phyloP scores from a whole-genome alignment of 1,284 basidiomycete species.

The Lentinula novae-zelandiae region DNA sequence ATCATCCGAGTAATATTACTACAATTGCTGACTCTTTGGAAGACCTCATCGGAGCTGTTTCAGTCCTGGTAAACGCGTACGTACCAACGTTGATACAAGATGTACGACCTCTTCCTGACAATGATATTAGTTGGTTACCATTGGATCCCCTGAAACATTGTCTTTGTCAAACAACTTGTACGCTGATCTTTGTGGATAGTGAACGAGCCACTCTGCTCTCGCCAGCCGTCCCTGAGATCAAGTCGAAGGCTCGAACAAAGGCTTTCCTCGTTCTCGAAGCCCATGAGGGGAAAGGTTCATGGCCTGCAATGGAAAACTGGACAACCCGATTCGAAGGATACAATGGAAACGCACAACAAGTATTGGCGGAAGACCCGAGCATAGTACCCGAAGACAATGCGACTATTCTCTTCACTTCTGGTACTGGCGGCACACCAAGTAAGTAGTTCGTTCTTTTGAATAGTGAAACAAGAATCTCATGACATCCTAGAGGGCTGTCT shows the following conservation, averaged over 20 bases:
- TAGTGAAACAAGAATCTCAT: neutral
- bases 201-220: constrained; percentile 47
- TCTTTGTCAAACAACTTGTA: constrained; percentile 49
- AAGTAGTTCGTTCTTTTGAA: constrained; percentile 27
- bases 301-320: constrained; percentile 33
- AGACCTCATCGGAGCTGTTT: constrained; percentile 53
- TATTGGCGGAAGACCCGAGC: constrained; percentile 23
- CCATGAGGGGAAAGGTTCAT: constrained; percentile 24
- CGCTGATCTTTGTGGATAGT: constrained; percentile 53
- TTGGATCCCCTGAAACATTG: constrained; percentile 50
- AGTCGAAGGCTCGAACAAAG: constrained; percentile 15
- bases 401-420: constrained; percentile 49
- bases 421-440: constrained; percentile 49
- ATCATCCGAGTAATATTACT: neutral
- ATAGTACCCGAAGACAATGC: constrained; percentile 46
- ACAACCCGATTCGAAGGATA: constrained; percentile 25
- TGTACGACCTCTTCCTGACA: neutral
- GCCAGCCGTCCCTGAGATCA: constrained; percentile 20
- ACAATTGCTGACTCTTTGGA: neutral
- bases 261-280: constrained; percentile 36
- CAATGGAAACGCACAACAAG: constrained; percentile 22
- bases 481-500: constrained; percentile 28
- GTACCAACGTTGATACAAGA: constrained; percentile 18
- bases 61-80: constrained; percentile 56
- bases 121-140: constrained; percentile 44